Conservation (phyloP, 192 early-diverging fungal genomes). For the Linnemannia elongata region DNA sequence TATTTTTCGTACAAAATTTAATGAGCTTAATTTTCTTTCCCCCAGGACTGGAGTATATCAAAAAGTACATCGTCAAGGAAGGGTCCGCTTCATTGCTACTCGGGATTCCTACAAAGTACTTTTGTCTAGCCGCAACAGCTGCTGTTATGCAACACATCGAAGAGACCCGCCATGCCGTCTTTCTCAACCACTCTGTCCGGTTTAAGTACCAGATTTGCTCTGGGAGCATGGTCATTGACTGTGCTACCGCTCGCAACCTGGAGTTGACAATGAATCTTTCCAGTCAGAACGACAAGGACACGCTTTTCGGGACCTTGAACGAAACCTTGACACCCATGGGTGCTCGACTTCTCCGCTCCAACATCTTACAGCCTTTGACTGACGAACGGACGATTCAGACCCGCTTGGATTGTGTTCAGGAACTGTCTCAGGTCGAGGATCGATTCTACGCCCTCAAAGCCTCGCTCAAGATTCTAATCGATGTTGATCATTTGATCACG, state of each 20-base stretch:
- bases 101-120: slow-evolving; percentile 67
- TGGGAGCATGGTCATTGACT: slow-evolving; percentile 68
- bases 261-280: slow-evolving; percentile 70
- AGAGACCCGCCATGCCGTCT: slow-evolving; percentile 62
- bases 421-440: slow-evolving; percentile 63
- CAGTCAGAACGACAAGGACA: slow-evolving; percentile 62
- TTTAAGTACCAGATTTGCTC: slow-evolving; percentile 71
- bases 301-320: slow-evolving; percentile 73
- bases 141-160: slow-evolving; percentile 70
- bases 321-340: slow-evolving; percentile 78
- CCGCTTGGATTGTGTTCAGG: slow-evolving; percentile 74
- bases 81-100: slow-evolving; percentile 55
- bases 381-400: slow-evolving; percentile 64
- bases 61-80: slow-evolving; percentile 65
- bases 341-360: slow-evolving; percentile 77
- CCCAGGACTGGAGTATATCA: slow-evolving; percentile 53
- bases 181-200: slow-evolving; percentile 63
- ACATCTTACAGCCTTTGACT: slow-evolving; percentile 80
- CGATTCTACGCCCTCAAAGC: slow-evolving; percentile 62
- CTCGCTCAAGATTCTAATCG: slow-evolving; percentile 60
- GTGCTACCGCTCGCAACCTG: slow-evolving; percentile 69
- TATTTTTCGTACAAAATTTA: not conserved
- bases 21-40: not conserved
- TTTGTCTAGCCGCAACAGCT: slow-evolving; percentile 68
- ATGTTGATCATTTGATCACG: slow-evolving; percentile 72